Evolutionary conservation across 164 flowering plant species (phyloP).

Genomic region (Magnolia officinalis): DNA sequence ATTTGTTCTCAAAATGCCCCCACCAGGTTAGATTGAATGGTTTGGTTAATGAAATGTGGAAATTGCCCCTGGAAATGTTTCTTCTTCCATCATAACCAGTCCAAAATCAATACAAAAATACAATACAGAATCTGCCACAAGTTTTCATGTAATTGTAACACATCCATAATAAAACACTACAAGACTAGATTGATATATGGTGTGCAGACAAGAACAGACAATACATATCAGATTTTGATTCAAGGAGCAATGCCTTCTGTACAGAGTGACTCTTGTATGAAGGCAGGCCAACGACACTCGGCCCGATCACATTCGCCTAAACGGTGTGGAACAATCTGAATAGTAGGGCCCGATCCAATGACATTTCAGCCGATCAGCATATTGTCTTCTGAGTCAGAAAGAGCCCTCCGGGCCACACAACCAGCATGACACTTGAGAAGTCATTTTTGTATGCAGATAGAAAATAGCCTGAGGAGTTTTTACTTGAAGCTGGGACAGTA

Average conservation of each 20-base stretch:
- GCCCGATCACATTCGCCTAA: background rate
- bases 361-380: background rate
- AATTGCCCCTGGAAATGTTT: too few species aligned
- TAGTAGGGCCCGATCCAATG: background rate
- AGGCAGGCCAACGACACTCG: background rate
- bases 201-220: background rate
- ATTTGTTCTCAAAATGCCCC: background rate
- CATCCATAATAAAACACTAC: background rate
- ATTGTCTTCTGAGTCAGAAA: background rate
- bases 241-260: conserved; percentile 2
- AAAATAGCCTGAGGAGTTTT: background rate
- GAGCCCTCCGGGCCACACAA: background rate
- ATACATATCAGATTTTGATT: background rate
- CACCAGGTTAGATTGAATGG: background rate
- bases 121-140: too few species aligned
- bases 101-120: too few species aligned
- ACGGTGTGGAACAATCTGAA: background rate
- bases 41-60: too few species aligned
- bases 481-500: background rate
- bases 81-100: too few species aligned
- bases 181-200: background rate
- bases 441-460: background rate
- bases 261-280: background rate
- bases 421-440: background rate
- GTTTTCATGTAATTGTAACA: too few species aligned